A percentile compares a stretch with the other conserved stretches of the same genome.
These are phyloP conservation scores for Microdochium bolleyi DNA, from an alignment of 2,329 filamentous ascomycete species.

Conservation along the genomic window DNA sequence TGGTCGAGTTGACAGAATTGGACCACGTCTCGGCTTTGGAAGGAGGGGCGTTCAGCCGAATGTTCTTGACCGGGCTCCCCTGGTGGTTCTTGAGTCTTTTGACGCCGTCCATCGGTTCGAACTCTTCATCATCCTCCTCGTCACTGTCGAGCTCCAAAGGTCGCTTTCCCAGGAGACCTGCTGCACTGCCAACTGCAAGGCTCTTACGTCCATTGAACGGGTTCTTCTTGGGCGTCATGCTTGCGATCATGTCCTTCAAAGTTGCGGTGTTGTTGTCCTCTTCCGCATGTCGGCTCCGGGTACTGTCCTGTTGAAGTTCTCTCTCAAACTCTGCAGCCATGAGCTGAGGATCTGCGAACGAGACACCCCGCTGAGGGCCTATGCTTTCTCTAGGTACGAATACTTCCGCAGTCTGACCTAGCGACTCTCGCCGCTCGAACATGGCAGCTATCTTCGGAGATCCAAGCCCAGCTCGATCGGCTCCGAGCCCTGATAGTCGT, in stretches of 20 bases:
- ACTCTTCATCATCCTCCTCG: constrained; percentile 55
- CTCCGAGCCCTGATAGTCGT: constrained; percentile 59
- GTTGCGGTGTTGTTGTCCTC: constrained; percentile 52
- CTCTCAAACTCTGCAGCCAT: constrained; percentile 57
- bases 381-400: constrained; percentile 49
- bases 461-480: constrained; percentile 63
- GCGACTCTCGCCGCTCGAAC: constrained; percentile 62
- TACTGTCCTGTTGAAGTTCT: constrained; percentile 50
- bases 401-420: constrained; percentile 55
- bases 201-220: constrained; percentile 63
- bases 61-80: constrained; percentile 69
- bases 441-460: constrained; percentile 67
- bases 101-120: constrained; percentile 49
- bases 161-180: constrained; percentile 65
- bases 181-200: constrained; percentile 66
- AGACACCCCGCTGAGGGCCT: constrained; percentile 35
- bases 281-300: constrained; percentile 43
- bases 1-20: constrained; percentile 19
- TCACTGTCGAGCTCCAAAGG: constrained; percentile 62
- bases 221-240: constrained; percentile 68
- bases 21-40: constrained; percentile 55
- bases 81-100: constrained; percentile 67
- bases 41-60: constrained; percentile 61
- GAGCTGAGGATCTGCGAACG: constrained; percentile 57
- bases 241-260: constrained; percentile 70